Evolutionary conservation across 1,284 basidiomycete species (phyloP).

Genomic region (Rhizoctonia solani): DNA sequence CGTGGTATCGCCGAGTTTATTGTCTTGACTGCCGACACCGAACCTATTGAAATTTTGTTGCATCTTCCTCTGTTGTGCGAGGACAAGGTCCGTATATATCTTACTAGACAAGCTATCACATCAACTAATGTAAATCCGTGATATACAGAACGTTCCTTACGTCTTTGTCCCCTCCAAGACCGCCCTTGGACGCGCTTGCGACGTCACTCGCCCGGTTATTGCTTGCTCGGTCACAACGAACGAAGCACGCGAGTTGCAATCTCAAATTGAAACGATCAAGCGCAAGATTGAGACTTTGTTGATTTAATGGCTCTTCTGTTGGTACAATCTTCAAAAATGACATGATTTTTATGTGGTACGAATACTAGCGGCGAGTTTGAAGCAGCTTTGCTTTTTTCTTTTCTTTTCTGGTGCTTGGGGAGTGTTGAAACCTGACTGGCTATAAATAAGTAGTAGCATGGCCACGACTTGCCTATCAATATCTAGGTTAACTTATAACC

Average conservation of each 20-base stretch:
- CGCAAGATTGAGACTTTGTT: conserved; percentile 81
- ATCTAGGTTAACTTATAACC: too few relatives aligned
- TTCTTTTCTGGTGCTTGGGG: neutral
- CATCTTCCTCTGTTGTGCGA: conserved; percentile 98
- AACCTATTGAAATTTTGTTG: conserved; percentile 96
- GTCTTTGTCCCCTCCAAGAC: conserved; percentile 94
- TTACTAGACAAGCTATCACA: neutral
- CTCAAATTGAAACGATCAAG: conserved; percentile 91
- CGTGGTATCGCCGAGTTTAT: conserved; percentile 99
- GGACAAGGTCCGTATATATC: conserved; percentile 74
- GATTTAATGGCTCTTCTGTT: conserved; percentile 21
- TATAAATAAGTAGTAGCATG: too few relatives aligned
- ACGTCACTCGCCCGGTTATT: conserved; percentile 94
- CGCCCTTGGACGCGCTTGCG: conserved; percentile 94
- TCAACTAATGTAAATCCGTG: conserved; percentile 34
- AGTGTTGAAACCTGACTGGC: too few relatives aligned
- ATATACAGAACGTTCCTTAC: conserved; percentile 92
- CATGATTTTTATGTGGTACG: neutral
- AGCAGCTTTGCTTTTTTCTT: neutral
- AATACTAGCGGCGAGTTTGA: neutral
- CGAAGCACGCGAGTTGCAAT: conserved; percentile 89
- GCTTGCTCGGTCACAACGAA: conserved; percentile 94
- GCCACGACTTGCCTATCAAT: too few relatives aligned
- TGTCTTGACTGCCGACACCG: conserved; percentile 95
- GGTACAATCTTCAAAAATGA: neutral